These are phyloP conservation scores for Chenopodium formosanum DNA, from an alignment of 148 eudicot species.

Conservation along the genomic window DNA sequence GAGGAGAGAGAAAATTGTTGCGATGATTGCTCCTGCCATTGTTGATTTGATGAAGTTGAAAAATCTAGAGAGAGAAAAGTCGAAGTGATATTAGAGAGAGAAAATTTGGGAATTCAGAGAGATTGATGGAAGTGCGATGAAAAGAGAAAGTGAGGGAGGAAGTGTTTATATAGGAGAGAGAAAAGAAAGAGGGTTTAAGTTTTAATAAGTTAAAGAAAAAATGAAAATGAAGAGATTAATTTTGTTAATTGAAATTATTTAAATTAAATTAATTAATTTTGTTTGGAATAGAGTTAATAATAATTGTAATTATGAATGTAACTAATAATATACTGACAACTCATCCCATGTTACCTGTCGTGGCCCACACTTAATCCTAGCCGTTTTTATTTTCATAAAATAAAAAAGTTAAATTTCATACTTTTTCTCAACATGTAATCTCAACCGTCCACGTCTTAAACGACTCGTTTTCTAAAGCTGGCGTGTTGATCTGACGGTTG, in stretches of 20 bases:
- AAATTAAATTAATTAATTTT: no score
- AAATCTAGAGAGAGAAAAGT: background rate
- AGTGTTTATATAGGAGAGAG: slow-evolving; percentile 26
- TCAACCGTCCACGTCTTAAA: slow-evolving; percentile 10
- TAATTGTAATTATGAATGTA: slow-evolving; percentile 6
- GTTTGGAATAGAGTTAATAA: background rate
- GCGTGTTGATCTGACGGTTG: slow-evolving; percentile 8
- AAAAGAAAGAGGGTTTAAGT: background rate
- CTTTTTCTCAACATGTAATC: background rate
- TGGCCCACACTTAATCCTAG: slow-evolving; percentile 19
- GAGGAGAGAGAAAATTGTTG: slow-evolving; percentile 32
- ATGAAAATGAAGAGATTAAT: background rate
- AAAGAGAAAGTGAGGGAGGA: slow-evolving; percentile 1
- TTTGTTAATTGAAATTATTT: background rate
- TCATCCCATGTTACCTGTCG: slow-evolving; percentile 30
- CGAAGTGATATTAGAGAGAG: background rate
- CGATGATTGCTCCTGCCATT: slow-evolving; percentile 42
- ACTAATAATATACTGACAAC: slow-evolving; percentile 28
- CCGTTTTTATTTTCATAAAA: background rate
- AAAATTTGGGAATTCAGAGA: background rate
- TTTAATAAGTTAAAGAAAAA: no score
- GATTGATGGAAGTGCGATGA: background rate
- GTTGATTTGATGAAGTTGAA: background rate
- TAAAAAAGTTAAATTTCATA: background rate
- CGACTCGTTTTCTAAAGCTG: background rate